A percentile compares a stretch with the other conserved stretches of the same genome.
These are phyloP conservation scores for Tephrocybe sp. DNA, from an alignment of 768 basidiomycete genomes.

Conservation along the genomic window DNA sequence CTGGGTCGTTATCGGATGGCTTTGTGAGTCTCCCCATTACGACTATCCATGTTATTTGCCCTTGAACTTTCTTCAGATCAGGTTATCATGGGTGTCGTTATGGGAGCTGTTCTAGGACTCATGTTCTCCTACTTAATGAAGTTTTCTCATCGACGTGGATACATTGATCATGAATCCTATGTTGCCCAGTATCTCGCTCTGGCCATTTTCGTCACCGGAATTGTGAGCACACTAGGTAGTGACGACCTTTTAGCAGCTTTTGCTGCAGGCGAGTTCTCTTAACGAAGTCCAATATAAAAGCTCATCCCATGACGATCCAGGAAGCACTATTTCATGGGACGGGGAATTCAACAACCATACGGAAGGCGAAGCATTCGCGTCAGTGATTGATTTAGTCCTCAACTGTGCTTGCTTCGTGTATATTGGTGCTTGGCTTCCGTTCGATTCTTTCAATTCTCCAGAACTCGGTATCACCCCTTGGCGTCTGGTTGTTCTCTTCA, in stretches of 20 bases:
- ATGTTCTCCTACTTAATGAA: conserved; percentile 74
- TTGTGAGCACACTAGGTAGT: conserved; percentile 75
- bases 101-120: conserved; percentile 66
- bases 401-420: conserved; percentile 83
- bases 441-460: conserved; percentile 53
- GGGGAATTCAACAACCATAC: conserved; percentile 77
- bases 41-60: neutral
- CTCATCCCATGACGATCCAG: conserved; percentile 12
- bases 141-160: conserved; percentile 58
- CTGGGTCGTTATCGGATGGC: conserved; percentile 87
- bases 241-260: conserved; percentile 92
- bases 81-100: conserved; percentile 71
- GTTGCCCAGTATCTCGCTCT: conserved; percentile 82
- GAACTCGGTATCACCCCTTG: conserved; percentile 66
- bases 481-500: conserved; percentile 66
- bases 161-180: conserved; percentile 82
- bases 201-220: conserved; percentile 71
- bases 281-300: neutral
- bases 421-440: conserved; percentile 86
- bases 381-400: conserved; percentile 86
- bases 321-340: conserved; percentile 80
- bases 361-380: conserved; percentile 85
- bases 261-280: conserved; percentile 55
- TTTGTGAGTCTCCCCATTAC: conserved; percentile 47
- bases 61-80: conserved; percentile 50